Conservation (phyloP, 441 rosid genomes). For the Populus hybrid region DNA sequence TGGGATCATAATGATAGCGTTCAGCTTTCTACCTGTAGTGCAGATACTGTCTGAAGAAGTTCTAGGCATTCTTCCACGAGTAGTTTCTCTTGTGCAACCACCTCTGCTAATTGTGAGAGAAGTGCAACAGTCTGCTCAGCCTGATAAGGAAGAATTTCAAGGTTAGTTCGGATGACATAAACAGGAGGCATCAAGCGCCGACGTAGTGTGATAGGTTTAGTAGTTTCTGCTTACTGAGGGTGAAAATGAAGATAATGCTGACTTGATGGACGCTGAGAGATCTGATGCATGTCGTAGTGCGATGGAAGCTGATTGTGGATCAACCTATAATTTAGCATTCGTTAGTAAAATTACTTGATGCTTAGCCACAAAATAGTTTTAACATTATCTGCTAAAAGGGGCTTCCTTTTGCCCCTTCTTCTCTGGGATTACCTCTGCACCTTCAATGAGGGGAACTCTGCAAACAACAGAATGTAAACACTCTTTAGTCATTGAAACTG, state of each 20-base stretch:
- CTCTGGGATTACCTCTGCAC: slow-evolving; percentile 48
- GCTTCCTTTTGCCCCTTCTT: background rate
- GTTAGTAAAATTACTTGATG: slow-evolving; percentile 6
- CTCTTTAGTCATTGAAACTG: slow-evolving; percentile 50
- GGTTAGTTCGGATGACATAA: background rate
- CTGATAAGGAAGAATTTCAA: slow-evolving; percentile 28
- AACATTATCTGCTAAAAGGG: background rate
- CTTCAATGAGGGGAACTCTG: slow-evolving; percentile 58
- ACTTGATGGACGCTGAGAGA: slow-evolving; percentile 47
- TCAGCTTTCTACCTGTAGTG: slow-evolving; percentile 43
- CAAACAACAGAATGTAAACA: slow-evolving; percentile 52
- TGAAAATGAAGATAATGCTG: slow-evolving; percentile 30
- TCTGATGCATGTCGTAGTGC: slow-evolving; percentile 48
- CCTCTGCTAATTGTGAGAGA: slow-evolving; percentile 55
- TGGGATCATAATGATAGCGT: background rate
- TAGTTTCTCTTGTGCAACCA: slow-evolving; percentile 59
- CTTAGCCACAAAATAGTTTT: background rate
- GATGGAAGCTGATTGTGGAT: slow-evolving; percentile 36
- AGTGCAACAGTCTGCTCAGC: slow-evolving; percentile 35
- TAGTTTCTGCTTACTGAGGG: slow-evolving; percentile 36
- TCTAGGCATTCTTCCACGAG: slow-evolving; percentile 55
- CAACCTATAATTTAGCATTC: slow-evolving; percentile 35
- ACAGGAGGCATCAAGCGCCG: background rate
- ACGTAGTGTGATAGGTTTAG: background rate
- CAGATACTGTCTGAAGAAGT: slow-evolving; percentile 41